Evolutionary conservation across 805 yeast genomes (phyloP).

Genomic region (Ogataea pignaliae): DNA sequence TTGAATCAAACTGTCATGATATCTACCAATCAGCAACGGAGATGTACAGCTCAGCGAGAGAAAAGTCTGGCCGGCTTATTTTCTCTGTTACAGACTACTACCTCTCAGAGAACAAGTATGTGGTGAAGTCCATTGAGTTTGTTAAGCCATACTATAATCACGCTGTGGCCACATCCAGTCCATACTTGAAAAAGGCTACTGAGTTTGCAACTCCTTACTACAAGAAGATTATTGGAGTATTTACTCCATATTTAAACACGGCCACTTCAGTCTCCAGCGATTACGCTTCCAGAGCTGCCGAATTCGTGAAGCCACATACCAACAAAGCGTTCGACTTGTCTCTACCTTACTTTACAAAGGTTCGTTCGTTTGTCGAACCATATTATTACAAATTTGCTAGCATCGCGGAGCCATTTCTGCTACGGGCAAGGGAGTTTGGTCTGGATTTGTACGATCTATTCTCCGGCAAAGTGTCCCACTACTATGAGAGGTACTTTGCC

Average conservation of each 20-base stretch:
- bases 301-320: conserved; percentile 1
- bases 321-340: neutral
- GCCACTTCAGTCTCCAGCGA: neutral
- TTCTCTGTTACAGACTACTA: conserved; percentile 6
- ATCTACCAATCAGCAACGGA: neutral
- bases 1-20: neutral
- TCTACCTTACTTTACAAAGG: conserved; percentile 1
- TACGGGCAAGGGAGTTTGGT: neutral
- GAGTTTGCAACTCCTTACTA: conserved; percentile 1
- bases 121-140: conserved; percentile 1
- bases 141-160: conserved; percentile 4
- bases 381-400: neutral
- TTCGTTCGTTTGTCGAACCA: neutral
- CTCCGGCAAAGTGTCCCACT: conserved; percentile 2
- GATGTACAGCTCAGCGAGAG: neutral
- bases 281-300: neutral
- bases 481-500: conserved; percentile 8
- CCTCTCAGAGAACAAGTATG: conserved; percentile 12
- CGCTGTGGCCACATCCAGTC: neutral
- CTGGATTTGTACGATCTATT: conserved; percentile 2
- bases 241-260: conserved; percentile 1
- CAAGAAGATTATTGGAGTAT: neutral
- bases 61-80: neutral
- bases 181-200: neutral
- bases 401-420: neutral